These are phyloP conservation scores for Pseudogymnoascus pannorum DNA, from an alignment of 2,329 filamentous ascomycete species.

Conservation along the genomic window DNA sequence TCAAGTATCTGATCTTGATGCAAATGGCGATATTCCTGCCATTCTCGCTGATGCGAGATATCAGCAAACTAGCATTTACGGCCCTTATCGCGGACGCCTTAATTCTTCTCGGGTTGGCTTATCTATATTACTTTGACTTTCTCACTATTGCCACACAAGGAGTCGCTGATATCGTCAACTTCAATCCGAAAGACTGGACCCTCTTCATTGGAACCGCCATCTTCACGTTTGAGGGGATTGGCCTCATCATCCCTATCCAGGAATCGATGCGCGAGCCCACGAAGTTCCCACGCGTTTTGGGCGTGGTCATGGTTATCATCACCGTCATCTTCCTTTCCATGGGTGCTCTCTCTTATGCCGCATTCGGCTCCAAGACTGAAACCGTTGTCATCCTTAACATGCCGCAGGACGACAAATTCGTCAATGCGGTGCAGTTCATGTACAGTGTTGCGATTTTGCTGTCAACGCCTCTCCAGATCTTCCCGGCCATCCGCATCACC, in stretches of 20 bases:
- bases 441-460: conserved; percentile 97
- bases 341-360: conserved; percentile 89
- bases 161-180: conserved; percentile 77
- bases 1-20: conserved; percentile 85
- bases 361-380: conserved; percentile 90
- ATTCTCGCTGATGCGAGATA: conserved; percentile 88
- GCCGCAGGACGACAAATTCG: conserved; percentile 88
- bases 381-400: conserved; percentile 95
- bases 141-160: conserved; percentile 66
- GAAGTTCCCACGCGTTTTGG: conserved; percentile 85
- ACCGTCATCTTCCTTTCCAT: conserved; percentile 84
- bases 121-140: conserved; percentile 93
- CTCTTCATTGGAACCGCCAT: conserved; percentile 95
- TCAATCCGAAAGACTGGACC: conserved; percentile 90
- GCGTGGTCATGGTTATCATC: conserved; percentile 89
- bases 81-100: conserved; percentile 90
- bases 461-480: conserved; percentile 92
- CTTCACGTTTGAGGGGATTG: conserved; percentile 97
- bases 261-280: conserved; percentile 88
- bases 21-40: conserved; percentile 94
- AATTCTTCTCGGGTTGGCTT: conserved; percentile 84
- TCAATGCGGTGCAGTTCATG: conserved; percentile 92
- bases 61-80: conserved; percentile 93
- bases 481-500: conserved; percentile 93
- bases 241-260: conserved; percentile 95